Evolutionary conservation across 805 yeast genomes (phyloP).

Genomic region (Kodamaea hsintzibuensis): DNA sequence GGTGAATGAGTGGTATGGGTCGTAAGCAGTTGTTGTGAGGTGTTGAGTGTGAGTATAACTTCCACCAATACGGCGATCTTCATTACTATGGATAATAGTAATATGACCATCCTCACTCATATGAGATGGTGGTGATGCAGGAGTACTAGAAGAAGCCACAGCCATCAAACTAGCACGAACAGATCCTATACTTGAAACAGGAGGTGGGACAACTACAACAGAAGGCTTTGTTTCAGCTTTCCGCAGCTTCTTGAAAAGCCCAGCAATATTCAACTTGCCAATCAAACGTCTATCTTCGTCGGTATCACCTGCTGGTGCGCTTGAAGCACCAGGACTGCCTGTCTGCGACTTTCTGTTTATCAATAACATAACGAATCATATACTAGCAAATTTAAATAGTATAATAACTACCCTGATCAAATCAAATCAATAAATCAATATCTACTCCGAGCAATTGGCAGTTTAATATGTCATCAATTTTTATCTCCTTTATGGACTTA

Average conservation of each 20-base stretch:
- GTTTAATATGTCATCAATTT: neutral
- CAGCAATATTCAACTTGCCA: slow-evolving; percentile 13
- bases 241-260: slow-evolving; percentile 12
- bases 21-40: slow-evolving; percentile 6
- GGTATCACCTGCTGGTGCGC: neutral
- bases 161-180: neutral
- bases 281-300: slow-evolving; percentile 9
- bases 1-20: slow-evolving; percentile 31
- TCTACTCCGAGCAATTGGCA: neutral
- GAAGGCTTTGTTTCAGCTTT: slow-evolving; percentile 2
- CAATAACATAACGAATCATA: slow-evolving; percentile 9
- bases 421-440: neutral
- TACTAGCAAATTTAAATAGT: neutral
- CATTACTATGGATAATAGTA: slow-evolving; percentile 8
- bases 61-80: neutral
- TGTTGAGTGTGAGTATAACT: neutral
- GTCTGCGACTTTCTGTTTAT: slow-evolving; percentile 12
- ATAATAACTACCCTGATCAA: neutral
- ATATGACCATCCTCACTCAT: slow-evolving; percentile 7
- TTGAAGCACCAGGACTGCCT: neutral
- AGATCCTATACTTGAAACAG: neutral
- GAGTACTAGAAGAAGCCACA: neutral
- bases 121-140: neutral
- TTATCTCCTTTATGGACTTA: neutral
- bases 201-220: neutral